phyloP scores from a whole-genome alignment of 345 rosid genomes.

The Hypericum androsaemum region DNA sequence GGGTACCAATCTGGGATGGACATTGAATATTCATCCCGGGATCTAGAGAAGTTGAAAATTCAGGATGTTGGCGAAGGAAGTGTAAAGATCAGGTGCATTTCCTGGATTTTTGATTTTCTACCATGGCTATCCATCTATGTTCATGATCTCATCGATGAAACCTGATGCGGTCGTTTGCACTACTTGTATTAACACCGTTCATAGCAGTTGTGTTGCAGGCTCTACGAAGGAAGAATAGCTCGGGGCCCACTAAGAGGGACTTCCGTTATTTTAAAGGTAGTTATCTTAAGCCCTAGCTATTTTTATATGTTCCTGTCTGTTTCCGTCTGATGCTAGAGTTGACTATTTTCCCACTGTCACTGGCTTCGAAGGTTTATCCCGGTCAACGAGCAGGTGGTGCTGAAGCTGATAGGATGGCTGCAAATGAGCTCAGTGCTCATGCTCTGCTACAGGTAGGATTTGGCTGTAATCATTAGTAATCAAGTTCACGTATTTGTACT shows the following conservation, averaged over 20 bases:
- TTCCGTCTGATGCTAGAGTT: neutral
- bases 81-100: conserved; percentile 64
- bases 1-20: conserved; percentile 45
- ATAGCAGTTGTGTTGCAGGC: conserved; percentile 66
- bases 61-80: conserved; percentile 90
- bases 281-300: neutral
- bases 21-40: conserved; percentile 29
- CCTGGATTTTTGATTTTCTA: neutral
- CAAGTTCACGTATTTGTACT: too few species aligned
- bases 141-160: too few species aligned
- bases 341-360: neutral
- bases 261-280: conserved; percentile 65
- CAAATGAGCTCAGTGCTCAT: conserved; percentile 84
- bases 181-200: conserved; percentile 22
- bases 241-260: conserved; percentile 66
- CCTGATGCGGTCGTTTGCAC: conserved; percentile 6
- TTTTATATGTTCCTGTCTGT: conserved; percentile 1
- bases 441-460: conserved; percentile 70
- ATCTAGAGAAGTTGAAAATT: conserved; percentile 41
- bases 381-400: conserved; percentile 68
- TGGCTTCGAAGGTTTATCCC: conserved; percentile 67
- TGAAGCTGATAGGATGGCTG: conserved; percentile 98
- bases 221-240: conserved; percentile 84
- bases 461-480: neutral
- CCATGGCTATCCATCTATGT: neutral